phyloP scores from a whole-genome alignment of 2,329 filamentous ascomycete genomes.

The Beauveria australis region DNA sequence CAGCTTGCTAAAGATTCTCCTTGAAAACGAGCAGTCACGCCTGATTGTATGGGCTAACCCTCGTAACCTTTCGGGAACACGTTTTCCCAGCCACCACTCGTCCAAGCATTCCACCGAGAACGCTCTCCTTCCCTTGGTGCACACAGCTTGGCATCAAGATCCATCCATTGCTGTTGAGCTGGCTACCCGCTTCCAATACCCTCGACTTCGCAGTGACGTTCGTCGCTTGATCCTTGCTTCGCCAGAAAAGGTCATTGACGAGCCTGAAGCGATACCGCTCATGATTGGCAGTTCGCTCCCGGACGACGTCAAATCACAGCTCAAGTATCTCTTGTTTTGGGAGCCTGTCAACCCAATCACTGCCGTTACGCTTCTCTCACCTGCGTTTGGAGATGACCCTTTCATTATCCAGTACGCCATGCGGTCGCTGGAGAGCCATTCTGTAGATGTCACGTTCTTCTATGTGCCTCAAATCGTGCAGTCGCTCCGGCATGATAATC shows the following conservation, averaged over 20 bases:
- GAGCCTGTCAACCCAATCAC: constrained; percentile 85
- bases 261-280: constrained; percentile 76
- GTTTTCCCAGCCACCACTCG: constrained; percentile 30
- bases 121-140: constrained; percentile 55
- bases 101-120: constrained; percentile 33
- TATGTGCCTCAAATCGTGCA: constrained; percentile 98
- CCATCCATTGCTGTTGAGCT: constrained; percentile 85
- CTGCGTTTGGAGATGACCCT: constrained; percentile 82
- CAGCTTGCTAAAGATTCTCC: constrained; percentile 67
- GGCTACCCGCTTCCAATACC: constrained; percentile 67
- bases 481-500: constrained; percentile 79
- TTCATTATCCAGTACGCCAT: constrained; percentile 96
- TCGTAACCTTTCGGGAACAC: constrained; percentile 47
- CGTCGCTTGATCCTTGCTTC: constrained; percentile 73
- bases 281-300: constrained; percentile 72
- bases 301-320: constrained; percentile 65
- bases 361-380: constrained; percentile 87
- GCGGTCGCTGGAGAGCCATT: constrained; percentile 85
- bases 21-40: constrained; percentile 77
- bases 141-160: constrained; percentile 79
- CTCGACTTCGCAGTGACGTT: constrained; percentile 65
- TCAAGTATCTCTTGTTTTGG: constrained; percentile 95
- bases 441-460: constrained; percentile 97
- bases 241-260: constrained; percentile 71
- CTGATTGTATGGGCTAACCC: constrained; percentile 87